These are phyloP conservation scores for Rhizopogon roseolus DNA, from an alignment of 768 basidiomycete species.

Conservation along the genomic window DNA sequence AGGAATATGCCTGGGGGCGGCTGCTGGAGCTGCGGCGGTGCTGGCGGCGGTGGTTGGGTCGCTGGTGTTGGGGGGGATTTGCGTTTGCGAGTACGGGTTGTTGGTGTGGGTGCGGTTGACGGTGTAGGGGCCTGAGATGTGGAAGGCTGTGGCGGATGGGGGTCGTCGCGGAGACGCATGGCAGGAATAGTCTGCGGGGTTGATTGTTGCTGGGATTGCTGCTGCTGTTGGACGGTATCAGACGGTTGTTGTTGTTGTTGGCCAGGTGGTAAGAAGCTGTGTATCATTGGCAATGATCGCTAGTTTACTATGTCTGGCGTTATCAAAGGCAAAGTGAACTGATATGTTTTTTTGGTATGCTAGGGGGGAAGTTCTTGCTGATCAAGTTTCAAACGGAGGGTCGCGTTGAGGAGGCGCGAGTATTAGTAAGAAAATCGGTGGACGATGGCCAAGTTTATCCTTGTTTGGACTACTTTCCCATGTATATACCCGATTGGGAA, in stretches of 20 bases:
- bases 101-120: slow-evolving; percentile 5
- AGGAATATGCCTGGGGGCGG: background rate
- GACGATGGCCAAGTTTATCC: slow-evolving; percentile 11
- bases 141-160: slow-evolving; percentile 14
- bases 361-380: slow-evolving; percentile 16
- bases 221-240: slow-evolving; percentile 25
- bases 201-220: slow-evolving; percentile 11
- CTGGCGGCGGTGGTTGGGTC: slow-evolving; percentile 7
- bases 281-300: slow-evolving; percentile 1
- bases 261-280: background rate
- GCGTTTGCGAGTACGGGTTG: slow-evolving; percentile 51
- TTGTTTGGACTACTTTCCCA: slow-evolving; percentile 13
- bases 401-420: slow-evolving; percentile 30
- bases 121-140: slow-evolving; percentile 10
- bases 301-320: background rate
- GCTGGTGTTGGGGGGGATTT: slow-evolving; percentile 53
- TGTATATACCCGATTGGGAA: background rate
- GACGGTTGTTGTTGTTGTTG: background rate
- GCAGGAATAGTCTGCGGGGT: slow-evolving; percentile 15
- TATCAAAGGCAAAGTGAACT: background rate
- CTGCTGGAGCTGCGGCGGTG: slow-evolving; percentile 17
- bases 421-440: slow-evolving; percentile 31
- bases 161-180: slow-evolving; percentile 67
- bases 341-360: background rate
- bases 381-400: slow-evolving; percentile 9